A percentile compares a stretch with the other conserved stretches of the same genome.
Conservation (phyloP, 257 asterid species). For the Leptodermis oblonga region DNA sequence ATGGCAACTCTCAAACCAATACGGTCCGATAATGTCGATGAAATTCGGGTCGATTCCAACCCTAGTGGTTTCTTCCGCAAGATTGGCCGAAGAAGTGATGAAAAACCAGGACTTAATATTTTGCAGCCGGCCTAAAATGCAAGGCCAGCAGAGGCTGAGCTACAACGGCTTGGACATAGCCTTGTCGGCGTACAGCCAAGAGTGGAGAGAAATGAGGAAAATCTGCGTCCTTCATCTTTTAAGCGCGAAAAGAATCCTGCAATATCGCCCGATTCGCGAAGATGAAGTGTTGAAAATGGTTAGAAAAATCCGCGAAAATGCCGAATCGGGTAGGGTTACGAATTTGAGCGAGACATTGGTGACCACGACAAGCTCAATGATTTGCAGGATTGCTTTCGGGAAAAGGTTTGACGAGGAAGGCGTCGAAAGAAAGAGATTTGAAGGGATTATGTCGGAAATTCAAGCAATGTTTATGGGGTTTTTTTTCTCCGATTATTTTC, state of each 20-base stretch:
- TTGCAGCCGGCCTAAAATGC: conserved; percentile 16
- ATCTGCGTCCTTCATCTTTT: conserved; percentile 2
- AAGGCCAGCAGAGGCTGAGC: conserved; percentile 4
- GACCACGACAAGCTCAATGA: neutral
- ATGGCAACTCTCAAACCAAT: conserved; percentile 22
- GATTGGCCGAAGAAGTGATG: conserved; percentile 25
- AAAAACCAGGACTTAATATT: conserved; percentile 19
- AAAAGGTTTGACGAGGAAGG: neutral
- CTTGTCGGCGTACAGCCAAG: neutral
- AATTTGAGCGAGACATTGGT: neutral
- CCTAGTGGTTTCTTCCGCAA: conserved; percentile 22
- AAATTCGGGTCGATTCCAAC: conserved; percentile 25
- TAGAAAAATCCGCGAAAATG: neutral
- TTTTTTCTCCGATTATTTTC: neutral
- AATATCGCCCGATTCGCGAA: neutral
- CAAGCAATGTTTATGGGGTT: neutral
- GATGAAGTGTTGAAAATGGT: neutral
- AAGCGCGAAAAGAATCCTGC: neutral
- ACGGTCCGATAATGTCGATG: conserved; percentile 27
- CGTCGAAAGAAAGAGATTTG: neutral
- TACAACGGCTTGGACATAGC: conserved; percentile 6
- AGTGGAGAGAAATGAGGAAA: conserved; percentile 10
- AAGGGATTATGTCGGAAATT: neutral
- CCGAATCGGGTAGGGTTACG: neutral
- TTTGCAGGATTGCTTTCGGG: conserved; percentile 5